phyloP scores from a whole-genome alignment of 164 flowering plant genomes.

The Sextonia rubra region DNA sequence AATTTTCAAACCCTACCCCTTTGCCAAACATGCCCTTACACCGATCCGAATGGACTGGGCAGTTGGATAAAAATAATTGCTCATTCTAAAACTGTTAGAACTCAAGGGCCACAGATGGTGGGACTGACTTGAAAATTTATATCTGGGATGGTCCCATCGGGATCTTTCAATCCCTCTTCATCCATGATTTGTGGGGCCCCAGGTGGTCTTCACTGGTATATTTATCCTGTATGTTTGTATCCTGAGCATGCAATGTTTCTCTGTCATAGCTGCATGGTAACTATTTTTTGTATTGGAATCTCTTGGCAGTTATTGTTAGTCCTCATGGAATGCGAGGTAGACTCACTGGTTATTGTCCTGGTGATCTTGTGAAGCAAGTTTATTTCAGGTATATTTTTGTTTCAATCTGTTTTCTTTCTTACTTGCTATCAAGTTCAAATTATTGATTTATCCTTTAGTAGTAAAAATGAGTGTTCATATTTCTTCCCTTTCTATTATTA shows the following conservation, averaged over 20 bases:
- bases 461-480: neutral
- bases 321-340: constrained; percentile 96
- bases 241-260: neutral
- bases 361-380: constrained; percentile 90
- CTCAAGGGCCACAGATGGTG: too few relatives aligned
- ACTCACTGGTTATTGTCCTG: constrained; percentile 80
- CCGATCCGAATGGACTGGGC: too few relatives aligned
- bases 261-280: neutral
- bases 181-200: too few relatives aligned
- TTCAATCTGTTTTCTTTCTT: neutral
- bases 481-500: neutral
- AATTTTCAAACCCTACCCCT: too few relatives aligned
- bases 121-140: too few relatives aligned
- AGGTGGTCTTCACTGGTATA: too few relatives aligned
- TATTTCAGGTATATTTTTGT: constrained; percentile 48
- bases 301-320: constrained; percentile 71
- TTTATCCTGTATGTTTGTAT: too few relatives aligned
- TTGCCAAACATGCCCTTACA: too few relatives aligned
- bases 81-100: too few relatives aligned
- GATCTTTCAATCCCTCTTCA: too few relatives aligned
- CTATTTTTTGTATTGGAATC: constrained; percentile 5
- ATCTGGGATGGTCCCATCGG: too few relatives aligned
- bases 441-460: neutral
- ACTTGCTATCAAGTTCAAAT: neutral
- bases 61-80: too few relatives aligned